Percentiles rank a stretch among this genome's conserved stretches.
Evolutionary conservation across 139 green algal species (phyloP).

Genomic region (Coccomyxa sp.): DNA sequence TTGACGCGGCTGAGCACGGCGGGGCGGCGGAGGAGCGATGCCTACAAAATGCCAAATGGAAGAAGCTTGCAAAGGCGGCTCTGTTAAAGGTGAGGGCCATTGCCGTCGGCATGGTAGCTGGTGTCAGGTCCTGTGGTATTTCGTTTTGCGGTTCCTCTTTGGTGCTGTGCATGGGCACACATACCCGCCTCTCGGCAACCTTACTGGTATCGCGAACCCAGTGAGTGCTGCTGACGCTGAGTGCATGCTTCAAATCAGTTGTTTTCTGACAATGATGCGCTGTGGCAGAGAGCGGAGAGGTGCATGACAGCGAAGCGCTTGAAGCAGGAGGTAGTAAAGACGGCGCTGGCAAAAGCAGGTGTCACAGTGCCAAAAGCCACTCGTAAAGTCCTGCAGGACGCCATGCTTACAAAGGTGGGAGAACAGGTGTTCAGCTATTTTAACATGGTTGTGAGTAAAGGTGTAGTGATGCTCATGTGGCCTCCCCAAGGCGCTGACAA

Average conservation of each 20-base stretch:
- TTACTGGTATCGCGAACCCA: background rate
- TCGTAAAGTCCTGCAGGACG: background rate
- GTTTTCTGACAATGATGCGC: background rate
- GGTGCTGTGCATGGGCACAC: background rate
- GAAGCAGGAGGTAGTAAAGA: background rate
- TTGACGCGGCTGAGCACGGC: background rate
- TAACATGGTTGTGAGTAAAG: background rate
- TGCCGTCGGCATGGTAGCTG: background rate
- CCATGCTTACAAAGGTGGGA: background rate
- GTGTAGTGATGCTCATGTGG: background rate
- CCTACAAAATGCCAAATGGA: conserved; percentile 34
- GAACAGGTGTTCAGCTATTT: background rate
- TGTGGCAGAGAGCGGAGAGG: background rate
- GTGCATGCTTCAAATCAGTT: background rate
- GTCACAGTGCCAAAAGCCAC: background rate
- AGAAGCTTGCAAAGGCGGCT: conserved; percentile 24
- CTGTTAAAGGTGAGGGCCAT: conserved; percentile 16
- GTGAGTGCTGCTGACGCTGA: background rate
- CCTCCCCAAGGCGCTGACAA: too few relatives aligned
- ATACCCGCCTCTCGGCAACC: background rate
- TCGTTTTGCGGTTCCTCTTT: background rate
- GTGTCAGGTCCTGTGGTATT: too few relatives aligned
- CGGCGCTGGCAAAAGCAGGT: background rate
- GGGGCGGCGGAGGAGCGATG: background rate
- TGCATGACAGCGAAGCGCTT: background rate